phyloP scores from a whole-genome alignment of 202 grass and related monocot species.

The Schoenoplectus triqueter region DNA sequence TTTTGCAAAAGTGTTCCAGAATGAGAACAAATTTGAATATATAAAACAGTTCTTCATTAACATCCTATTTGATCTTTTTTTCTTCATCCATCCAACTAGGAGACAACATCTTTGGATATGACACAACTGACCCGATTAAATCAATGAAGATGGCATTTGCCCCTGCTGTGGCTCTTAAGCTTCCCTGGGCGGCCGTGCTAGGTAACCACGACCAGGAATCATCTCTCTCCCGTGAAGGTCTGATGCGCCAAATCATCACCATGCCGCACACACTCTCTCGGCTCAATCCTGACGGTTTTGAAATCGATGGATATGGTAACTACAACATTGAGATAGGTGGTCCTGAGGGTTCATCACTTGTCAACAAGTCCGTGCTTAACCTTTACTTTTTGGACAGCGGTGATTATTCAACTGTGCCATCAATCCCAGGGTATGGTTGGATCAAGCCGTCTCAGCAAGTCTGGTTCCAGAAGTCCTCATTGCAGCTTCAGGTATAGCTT shows the following conservation, averaged over 20 bases:
- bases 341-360: constrained; percentile 56
- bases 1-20: background rate
- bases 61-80: background rate
- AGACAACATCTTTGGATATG: constrained; percentile 77
- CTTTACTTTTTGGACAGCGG: constrained; percentile 95
- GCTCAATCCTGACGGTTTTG: constrained; percentile 63
- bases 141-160: constrained; percentile 80
- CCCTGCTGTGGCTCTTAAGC: constrained; percentile 65
- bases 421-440: constrained; percentile 70
- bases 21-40: background rate
- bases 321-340: constrained; percentile 79
- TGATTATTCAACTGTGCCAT: constrained; percentile 75
- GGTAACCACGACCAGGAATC: constrained; percentile 96
- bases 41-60: background rate
- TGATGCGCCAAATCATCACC: constrained; percentile 75
- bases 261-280: constrained; percentile 75
- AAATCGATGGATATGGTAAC: constrained; percentile 88
- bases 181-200: constrained; percentile 85
- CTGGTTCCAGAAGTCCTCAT: constrained; percentile 79
- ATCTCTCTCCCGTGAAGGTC: constrained; percentile 67
- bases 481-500: constrained; percentile 62
- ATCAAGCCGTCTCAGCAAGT: constrained; percentile 86
- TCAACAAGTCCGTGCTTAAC: constrained; percentile 89
- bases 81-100: constrained; percentile 46
- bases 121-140: constrained; percentile 66